These are phyloP conservation scores for Fusarium phyllophilum DNA, from an alignment of 2,329 filamentous ascomycete genomes.

Conservation along the genomic window DNA sequence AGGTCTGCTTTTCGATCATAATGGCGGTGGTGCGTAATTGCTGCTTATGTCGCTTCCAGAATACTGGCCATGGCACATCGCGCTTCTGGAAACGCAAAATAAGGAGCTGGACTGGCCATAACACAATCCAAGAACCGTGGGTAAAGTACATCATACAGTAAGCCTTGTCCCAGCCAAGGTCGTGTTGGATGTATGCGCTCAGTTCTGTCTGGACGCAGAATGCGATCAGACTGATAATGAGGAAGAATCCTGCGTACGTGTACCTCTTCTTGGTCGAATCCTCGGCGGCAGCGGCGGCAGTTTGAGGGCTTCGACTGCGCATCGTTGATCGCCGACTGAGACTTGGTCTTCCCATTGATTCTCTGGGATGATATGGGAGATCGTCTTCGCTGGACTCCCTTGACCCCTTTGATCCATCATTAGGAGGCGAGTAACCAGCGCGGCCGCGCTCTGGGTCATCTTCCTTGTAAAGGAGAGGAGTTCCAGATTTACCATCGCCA, in stretches of 20 bases:
- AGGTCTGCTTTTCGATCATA: conserved; percentile 85
- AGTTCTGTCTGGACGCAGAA: conserved; percentile 97
- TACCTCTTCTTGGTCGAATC: conserved; percentile 79
- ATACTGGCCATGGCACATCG: conserved; percentile 80
- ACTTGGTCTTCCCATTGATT: conserved; percentile 41
- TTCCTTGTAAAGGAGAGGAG: conserved; percentile 54
- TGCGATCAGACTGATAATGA: conserved; percentile 82
- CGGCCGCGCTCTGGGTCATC: conserved; percentile 46
- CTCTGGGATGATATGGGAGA: conserved; percentile 40
- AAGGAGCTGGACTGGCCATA: conserved; percentile 87
- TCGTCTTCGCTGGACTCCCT: conserved; percentile 39
- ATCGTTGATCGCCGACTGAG: conserved; percentile 69
- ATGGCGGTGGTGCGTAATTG: conserved; percentile 67
- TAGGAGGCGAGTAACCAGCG: conserved; percentile 22
- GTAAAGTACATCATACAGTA: conserved; percentile 99
- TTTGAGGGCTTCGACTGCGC: conserved; percentile 79
- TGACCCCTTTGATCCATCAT: conserved; percentile 26
- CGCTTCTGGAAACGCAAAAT: conserved; percentile 83
- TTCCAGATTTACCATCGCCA: conserved; percentile 56
- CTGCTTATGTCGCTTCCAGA: conserved; percentile 76
- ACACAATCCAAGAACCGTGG: conserved; percentile 89
- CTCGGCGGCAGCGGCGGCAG: conserved; percentile 48
- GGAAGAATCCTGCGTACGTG: conserved; percentile 84
- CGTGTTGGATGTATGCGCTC: conserved; percentile 92
- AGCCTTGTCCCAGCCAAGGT: conserved; percentile 95